These are phyloP conservation scores for Lumnitzera racemosa DNA, from an alignment of 345 rosid genomes.

Conservation along the genomic window DNA sequence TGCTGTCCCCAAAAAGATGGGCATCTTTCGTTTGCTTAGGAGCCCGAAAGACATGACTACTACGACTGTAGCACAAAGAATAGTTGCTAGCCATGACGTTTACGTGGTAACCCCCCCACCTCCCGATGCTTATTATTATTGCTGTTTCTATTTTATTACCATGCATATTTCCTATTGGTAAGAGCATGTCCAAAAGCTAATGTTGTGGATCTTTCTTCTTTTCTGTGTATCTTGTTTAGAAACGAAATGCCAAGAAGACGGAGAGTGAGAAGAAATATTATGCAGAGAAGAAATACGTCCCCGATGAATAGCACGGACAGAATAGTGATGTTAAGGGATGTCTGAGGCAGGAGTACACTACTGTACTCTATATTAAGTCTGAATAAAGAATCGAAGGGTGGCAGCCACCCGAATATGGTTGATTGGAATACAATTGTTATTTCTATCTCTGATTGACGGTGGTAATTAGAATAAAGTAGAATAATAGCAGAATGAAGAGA, in stretches of 20 bases:
- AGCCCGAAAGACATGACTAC: constrained; percentile 78
- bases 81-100: constrained; percentile 76
- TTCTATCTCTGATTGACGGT: no score
- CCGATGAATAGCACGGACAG: constrained; percentile 9
- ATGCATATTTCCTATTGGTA: not conserved
- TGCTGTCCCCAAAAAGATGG: constrained; percentile 69
- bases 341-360: no score
- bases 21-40: constrained; percentile 57
- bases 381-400: no score
- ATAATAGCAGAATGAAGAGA: no score
- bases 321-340: no score
- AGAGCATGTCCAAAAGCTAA: no score
- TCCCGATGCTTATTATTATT: not conserved
- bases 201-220: no score
- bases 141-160: no score
- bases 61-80: constrained; percentile 66
- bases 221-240: constrained; percentile 2
- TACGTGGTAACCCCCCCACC: constrained; percentile 37
- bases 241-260: constrained; percentile 22
- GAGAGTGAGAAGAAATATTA: constrained; percentile 23
- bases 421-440: no score
- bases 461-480: no score
- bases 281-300: constrained; percentile 18
- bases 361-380: no score
- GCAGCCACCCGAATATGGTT: no score